Conservation (phyloP, 2,329 filamentous ascomycete genomes). For the Exserohilum turcica region DNA sequence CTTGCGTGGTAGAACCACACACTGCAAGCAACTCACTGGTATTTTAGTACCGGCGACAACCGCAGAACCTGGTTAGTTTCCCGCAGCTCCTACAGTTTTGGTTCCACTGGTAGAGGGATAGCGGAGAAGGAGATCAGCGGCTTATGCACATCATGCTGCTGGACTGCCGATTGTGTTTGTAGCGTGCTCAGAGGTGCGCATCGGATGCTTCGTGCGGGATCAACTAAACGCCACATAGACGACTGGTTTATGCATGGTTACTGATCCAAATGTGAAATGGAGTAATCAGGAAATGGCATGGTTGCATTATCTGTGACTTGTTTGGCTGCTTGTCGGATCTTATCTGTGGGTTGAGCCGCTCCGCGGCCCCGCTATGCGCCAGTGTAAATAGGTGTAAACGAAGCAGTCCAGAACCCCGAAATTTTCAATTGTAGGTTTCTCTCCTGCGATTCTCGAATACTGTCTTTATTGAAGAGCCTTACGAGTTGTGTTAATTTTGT, state of each 20-base stretch:
- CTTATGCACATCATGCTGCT: constrained; percentile 5
- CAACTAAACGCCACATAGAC: neutral
- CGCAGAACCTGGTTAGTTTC: neutral
- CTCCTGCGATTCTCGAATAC: neutral
- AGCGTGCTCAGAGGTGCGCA: constrained; percentile 9
- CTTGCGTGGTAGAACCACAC: no score
- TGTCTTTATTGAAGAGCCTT: no score
- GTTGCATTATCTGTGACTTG: neutral
- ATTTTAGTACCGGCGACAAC: neutral
- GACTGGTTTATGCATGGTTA: neutral
- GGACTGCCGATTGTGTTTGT: neutral
- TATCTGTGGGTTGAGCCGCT: neutral
- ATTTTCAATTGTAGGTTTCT: neutral
- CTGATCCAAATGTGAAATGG: neutral
- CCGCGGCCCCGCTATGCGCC: neutral
- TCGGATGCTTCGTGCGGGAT: neutral
- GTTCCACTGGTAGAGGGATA: neutral
- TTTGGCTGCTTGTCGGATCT: neutral
- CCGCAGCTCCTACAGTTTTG: neutral
- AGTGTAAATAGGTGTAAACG: neutral
- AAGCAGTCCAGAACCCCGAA: neutral
- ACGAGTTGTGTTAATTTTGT: no score
- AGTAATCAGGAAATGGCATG: neutral
- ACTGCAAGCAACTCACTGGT: no score
- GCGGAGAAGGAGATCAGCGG: constrained; percentile 2